phyloP scores from a whole-genome alignment of 352 stramenopile species.

The Pythium apleroticum region DNA sequence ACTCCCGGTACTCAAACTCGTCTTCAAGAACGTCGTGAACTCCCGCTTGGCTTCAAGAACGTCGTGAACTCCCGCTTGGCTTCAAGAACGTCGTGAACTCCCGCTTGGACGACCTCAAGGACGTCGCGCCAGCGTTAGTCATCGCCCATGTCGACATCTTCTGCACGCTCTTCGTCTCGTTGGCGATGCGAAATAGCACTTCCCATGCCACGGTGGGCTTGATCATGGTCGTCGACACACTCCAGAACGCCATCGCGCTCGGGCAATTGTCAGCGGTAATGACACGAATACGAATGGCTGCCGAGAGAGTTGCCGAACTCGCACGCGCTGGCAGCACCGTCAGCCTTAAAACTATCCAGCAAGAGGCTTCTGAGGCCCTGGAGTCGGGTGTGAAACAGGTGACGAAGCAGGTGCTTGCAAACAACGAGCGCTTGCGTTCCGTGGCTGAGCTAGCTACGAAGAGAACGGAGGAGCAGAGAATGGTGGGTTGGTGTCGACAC shows the following conservation, averaged over 20 bases:
- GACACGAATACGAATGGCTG: not conserved
- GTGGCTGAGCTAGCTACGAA: too few relatives aligned
- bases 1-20: slow-evolving; percentile 11
- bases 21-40: too few relatives aligned
- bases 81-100: slow-evolving; percentile 10
- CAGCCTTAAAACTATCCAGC: not conserved
- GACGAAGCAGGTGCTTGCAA: too few relatives aligned
- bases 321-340: not conserved
- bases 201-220: not conserved
- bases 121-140: slow-evolving; percentile 7
- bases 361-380: not conserved
- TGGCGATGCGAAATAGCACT: slow-evolving; percentile 14
- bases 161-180: slow-evolving; percentile 16
- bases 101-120: not conserved
- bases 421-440: too few relatives aligned
- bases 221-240: slow-evolving; percentile 10
- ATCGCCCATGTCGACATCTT: slow-evolving; percentile 19
- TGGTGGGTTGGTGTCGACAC: too few relatives aligned
- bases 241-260: slow-evolving; percentile 1
- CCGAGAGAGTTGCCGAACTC: not conserved
- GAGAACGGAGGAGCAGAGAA: too few relatives aligned
- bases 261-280: not conserved
- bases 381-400: not conserved
- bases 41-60: too few relatives aligned
- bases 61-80: too few relatives aligned